These are phyloP conservation scores for Cyclaneusma minus DNA, from an alignment of 2,329 filamentous ascomycete species.

Conservation along the genomic window DNA sequence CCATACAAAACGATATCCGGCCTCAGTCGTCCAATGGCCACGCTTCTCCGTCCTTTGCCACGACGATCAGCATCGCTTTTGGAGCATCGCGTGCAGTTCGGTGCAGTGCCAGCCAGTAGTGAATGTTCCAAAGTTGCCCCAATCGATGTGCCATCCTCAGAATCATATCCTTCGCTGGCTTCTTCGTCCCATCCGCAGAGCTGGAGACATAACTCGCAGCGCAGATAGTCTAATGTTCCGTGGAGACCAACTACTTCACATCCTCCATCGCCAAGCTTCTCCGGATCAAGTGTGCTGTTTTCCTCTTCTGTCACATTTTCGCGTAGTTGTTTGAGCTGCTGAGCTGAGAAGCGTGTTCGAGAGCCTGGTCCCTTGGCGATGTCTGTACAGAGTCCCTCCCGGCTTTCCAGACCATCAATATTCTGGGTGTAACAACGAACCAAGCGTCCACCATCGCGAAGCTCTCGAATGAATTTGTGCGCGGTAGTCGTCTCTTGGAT, in stretches of 20 bases:
- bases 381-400: slow-evolving; percentile 50
- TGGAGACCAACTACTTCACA: slow-evolving; percentile 48
- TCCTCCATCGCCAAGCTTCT: slow-evolving; percentile 12
- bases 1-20: slow-evolving; percentile 64
- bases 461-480: slow-evolving; percentile 52
- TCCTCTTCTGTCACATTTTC: slow-evolving; percentile 16
- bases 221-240: slow-evolving; percentile 47
- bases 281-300: slow-evolving; percentile 7
- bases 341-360: slow-evolving; percentile 37
- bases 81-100: slow-evolving; percentile 50
- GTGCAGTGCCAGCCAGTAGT: slow-evolving; percentile 42
- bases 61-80: slow-evolving; percentile 45
- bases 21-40: slow-evolving; percentile 51
- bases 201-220: slow-evolving; percentile 46
- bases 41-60: slow-evolving; percentile 48
- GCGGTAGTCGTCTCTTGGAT: slow-evolving; percentile 44
- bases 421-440: slow-evolving; percentile 64
- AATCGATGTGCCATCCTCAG: neutral
- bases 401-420: slow-evolving; percentile 58
- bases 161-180: slow-evolving; percentile 10
- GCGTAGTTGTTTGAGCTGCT: slow-evolving; percentile 25
- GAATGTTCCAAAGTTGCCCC: neutral
- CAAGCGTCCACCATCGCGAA: slow-evolving; percentile 51
- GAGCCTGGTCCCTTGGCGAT: slow-evolving; percentile 46
- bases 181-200: slow-evolving; percentile 44